Evolutionary conservation across 371 early-diverging fungal genomes (phyloP).

Genomic region (Circinella umbellata): DNA sequence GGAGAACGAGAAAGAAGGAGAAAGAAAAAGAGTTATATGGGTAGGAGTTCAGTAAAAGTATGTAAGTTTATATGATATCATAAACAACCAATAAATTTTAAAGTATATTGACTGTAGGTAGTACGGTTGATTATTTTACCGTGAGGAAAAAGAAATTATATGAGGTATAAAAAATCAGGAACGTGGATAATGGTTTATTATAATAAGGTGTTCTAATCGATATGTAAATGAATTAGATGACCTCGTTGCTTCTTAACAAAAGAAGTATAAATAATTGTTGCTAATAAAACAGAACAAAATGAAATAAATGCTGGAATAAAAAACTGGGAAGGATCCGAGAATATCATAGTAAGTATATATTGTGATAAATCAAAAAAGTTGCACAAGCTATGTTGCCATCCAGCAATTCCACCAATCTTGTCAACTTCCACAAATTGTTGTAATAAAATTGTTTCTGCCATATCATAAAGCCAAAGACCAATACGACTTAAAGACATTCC

Average conservation of each 20-base stretch:
- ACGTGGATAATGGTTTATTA: too few relatives aligned
- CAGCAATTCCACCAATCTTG: not conserved
- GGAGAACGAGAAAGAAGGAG: too few relatives aligned
- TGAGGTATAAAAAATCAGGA: too few relatives aligned
- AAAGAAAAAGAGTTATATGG: too few relatives aligned
- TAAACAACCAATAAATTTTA: not conserved
- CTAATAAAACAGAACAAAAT: not conserved
- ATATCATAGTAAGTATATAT: conserved; percentile 4
- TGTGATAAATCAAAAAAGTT: conserved; percentile 7
- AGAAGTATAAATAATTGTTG: not conserved
- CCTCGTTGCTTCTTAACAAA: conserved; percentile 3
- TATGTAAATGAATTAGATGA: conserved; percentile 3
- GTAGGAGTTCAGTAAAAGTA: too few relatives aligned
- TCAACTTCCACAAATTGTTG: conserved; percentile 4
- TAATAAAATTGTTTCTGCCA: conserved; percentile 4
- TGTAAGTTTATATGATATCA: not conserved
- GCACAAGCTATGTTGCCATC: conserved; percentile 5
- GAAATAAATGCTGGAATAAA: not conserved
- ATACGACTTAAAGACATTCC: conserved; percentile 6
- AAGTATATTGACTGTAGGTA: too few relatives aligned
- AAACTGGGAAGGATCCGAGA: conserved; percentile 1
- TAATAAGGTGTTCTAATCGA: not conserved
- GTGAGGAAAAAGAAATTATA: too few relatives aligned
- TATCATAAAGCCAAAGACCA: conserved; percentile 2
- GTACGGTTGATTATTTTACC: too few relatives aligned